Conservation (phyloP, 164 flowering plant genomes). For the Cinnamomum chago region DNA sequence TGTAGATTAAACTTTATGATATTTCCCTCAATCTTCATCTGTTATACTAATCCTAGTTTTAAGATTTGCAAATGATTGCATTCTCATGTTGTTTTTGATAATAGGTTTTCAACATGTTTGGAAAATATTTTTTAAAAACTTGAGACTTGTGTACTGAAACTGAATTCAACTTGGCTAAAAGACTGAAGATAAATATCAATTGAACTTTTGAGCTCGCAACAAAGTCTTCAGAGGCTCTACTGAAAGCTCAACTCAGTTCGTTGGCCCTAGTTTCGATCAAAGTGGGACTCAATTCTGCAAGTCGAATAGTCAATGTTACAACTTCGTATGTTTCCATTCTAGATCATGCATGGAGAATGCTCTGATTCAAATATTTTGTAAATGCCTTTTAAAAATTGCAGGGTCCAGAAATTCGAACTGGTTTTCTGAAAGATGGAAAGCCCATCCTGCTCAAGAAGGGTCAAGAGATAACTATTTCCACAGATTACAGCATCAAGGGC, state of each 20-base stretch:
- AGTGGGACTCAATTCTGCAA: neutral
- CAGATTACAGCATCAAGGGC: constrained; percentile 62
- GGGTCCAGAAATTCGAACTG: constrained; percentile 83
- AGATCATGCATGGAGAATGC: neutral
- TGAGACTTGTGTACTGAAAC: neutral
- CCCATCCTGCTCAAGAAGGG: constrained; percentile 69
- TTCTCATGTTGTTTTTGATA: too few species aligned
- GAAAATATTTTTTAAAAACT: too few species aligned
- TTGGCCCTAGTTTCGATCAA: neutral
- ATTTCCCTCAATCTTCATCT: too few species aligned
- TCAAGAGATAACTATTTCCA: constrained; percentile 51
- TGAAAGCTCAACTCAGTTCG: neutral
- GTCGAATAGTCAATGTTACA: neutral
- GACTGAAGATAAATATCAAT: neutral
- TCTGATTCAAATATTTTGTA: neutral
- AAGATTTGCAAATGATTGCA: too few species aligned
- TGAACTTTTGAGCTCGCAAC: neutral
- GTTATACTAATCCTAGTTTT: too few species aligned
- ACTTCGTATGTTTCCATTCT: neutral
- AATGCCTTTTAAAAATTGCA: constrained; percentile 15
- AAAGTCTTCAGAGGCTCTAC: neutral
- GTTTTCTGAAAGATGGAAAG: constrained; percentile 58
- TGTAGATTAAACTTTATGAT: too few species aligned
- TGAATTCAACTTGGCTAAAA: neutral
- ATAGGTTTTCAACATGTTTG: too few species aligned